Base-by-base conservation (phyloP, 345 rosid genomes). In the Rhizophora mangle region DNA sequence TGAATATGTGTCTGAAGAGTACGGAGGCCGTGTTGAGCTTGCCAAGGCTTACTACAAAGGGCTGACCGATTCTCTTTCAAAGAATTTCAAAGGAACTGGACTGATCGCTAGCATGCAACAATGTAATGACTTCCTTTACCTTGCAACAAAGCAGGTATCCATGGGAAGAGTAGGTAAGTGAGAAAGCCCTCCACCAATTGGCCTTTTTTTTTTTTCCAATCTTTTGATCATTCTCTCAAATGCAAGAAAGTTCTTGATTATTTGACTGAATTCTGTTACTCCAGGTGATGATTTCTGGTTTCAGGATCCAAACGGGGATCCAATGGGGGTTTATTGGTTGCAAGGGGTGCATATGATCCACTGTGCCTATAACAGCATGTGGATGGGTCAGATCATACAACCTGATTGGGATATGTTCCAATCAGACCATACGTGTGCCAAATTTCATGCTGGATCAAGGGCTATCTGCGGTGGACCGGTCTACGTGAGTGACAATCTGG, bases 391-490 rank as follows among this genome's bases (percentile, higher is more conserved):
- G 66, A 78, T 91, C 39, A 85, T 91, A 61, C 93, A 86, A 32
- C 98, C 98, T 27, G 98, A 93, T 67, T 91, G 98, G 98, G 98
- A 93, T 65, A 93, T 93, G 97, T 93, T 93, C 80, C 97, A 93
- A 60, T 93, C 98, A 6, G 96, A 91, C 63, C 98, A 93, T 65
- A 70, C 66, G 52, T 89, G 96, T 67, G 97, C 98, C 66, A 84
- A 93, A 73, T 93, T 80, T 64, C 98, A 93, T 52, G 94, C 96
- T 1, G 96, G 90, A 0, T 89, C 96, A 15, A 75, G 97, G 73
- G 94, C 96, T 63, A 91, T 93, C 60, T 93, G 87, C 6, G 98
- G 98, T 16, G 98, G 98, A 10, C 97, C 96, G 0, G 70, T 93
- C 24, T 93, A 93, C 31, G 82, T 93, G 1, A 93, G 96, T 56